phyloP scores from a whole-genome alignment of 2,329 filamentous ascomycete genomes.

The Penicillium sp. region DNA sequence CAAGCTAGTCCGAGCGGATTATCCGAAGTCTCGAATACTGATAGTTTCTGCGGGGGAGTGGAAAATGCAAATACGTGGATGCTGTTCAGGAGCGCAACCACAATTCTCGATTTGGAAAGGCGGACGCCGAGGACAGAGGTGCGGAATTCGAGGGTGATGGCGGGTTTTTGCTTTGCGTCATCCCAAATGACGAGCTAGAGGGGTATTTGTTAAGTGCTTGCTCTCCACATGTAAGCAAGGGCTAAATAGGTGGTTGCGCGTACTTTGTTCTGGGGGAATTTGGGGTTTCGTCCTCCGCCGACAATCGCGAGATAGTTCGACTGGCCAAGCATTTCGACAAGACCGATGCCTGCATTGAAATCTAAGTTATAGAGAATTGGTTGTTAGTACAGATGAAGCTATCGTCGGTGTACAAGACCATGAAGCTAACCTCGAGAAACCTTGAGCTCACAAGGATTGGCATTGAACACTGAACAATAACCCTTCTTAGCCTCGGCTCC shows the following conservation, averaged over 20 bases:
- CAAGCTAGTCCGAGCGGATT: slow-evolving; percentile 82
- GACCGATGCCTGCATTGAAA: slow-evolving; percentile 79
- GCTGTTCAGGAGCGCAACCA: slow-evolving; percentile 79
- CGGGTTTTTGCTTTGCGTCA: slow-evolving; percentile 73
- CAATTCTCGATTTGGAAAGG: slow-evolving; percentile 73
- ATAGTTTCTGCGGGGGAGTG: slow-evolving; percentile 69
- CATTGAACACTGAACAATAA: slow-evolving; percentile 66
- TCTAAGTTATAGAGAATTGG: slow-evolving; percentile 49
- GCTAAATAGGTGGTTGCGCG: slow-evolving; percentile 9
- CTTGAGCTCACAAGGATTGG: slow-evolving; percentile 71
- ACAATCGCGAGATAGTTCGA: slow-evolving; percentile 88
- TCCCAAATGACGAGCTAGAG: slow-evolving; percentile 81
- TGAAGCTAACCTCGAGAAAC: slow-evolving; percentile 58
- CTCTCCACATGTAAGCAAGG: neutral
- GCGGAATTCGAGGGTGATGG: slow-evolving; percentile 76
- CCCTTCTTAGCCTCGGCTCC: slow-evolving; percentile 24
- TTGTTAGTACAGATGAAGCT: neutral
- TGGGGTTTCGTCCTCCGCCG: slow-evolving; percentile 81
- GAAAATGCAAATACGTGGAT: slow-evolving; percentile 80
- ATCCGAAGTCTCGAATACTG: slow-evolving; percentile 81
- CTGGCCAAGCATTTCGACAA: slow-evolving; percentile 83
- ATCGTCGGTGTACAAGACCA: neutral
- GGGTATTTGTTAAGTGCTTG: neutral
- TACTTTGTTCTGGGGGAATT: slow-evolving; percentile 85
- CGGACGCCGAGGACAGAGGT: slow-evolving; percentile 80